Base-by-base conservation (phyloP, 2,329 filamentous ascomycete genomes). In the Cladosporium sp. region DNA sequence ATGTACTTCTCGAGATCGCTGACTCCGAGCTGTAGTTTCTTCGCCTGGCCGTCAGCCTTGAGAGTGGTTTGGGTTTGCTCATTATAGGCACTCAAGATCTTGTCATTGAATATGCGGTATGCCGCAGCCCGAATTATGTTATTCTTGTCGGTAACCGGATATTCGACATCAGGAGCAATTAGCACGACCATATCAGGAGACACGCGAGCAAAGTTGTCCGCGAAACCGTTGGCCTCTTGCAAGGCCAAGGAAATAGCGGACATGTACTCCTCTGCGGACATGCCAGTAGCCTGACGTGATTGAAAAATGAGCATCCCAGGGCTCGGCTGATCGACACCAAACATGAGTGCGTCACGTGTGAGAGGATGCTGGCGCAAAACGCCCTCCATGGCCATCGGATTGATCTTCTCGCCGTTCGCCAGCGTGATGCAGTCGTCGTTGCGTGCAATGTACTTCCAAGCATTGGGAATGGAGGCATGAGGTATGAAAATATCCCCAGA, bases 331-430 rank as follows among this genome's bases (percentile, higher is more conserved):
- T 75, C 77, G 1, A 74, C 71, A 0, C 81, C 81, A 53, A 83
- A 82, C 0, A 82, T 72, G 2, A 82, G 68, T 0, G 75, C 76
- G 51, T 84, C 81, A 84, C 77, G 0, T 74, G 62, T 3, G 69
- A n/a, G n/a, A n/a, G n/a, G 65, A 42, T 78, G 69, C 47, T 79
- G 72, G 7, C 78, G 69, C 5, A 84, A 73, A 0, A 71, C 67
- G 4, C 76, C 73, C 60, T 85, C 82, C 35, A 75, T 69, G 1
- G 68, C 64, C 7, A 76, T 62, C 0, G 74, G 74, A 15, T 72
- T 66, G 1, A 72, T 71, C 51, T 78, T 78, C 58, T 78, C 74
- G 8, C 74, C 75, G 46, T 77, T 78, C 3, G 72, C 62, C 4
- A 78, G 59, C 0, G 71, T 70, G 9, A 78, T 59, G 4, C 69